Evolutionary conservation across 148 eudicot genomes (phyloP).

Genomic region (Tetragonia tetragonoides): DNA sequence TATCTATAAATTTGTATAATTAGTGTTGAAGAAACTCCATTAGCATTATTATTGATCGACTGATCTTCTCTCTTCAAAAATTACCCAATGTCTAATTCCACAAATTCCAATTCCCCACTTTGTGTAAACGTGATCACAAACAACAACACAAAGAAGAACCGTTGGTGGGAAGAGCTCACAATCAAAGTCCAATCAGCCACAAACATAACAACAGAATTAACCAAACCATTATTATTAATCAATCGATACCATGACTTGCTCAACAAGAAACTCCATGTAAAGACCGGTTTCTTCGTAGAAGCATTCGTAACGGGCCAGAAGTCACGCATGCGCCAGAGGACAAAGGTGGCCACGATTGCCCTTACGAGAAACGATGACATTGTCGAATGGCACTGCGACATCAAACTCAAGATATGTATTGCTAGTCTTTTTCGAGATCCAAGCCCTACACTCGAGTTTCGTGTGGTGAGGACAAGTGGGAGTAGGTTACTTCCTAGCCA

Average conservation of each 20-base stretch:
- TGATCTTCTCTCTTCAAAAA: too few species aligned
- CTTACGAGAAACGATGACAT: not conserved
- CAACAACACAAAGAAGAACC: not conserved
- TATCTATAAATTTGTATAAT: too few species aligned
- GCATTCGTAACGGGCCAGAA: conserved; percentile 1
- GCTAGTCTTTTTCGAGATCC: not conserved
- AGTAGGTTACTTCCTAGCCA: not conserved
- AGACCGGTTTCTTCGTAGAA: conserved; percentile 9
- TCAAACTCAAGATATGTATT: conserved; percentile 14
- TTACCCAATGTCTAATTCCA: too few species aligned
- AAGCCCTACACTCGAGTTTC: conserved; percentile 6
- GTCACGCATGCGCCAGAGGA: not conserved
- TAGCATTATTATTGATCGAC: too few species aligned
- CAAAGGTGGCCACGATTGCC: not conserved
- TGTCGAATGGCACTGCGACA: conserved; percentile 3
- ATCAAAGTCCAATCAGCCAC: not conserved
- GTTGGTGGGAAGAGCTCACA: conserved; percentile 4
- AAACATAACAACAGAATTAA: not conserved
- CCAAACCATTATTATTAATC: too few species aligned
- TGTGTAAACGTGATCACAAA: too few species aligned
- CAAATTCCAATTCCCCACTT: too few species aligned
- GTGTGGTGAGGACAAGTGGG: conserved; percentile 10
- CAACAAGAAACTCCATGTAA: not conserved
- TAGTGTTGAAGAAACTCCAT: too few species aligned
- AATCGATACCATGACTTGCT: too few species aligned